Base-by-base conservation (phyloP, 2,329 filamentous ascomycete species). In the Nemania diffusa region DNA sequence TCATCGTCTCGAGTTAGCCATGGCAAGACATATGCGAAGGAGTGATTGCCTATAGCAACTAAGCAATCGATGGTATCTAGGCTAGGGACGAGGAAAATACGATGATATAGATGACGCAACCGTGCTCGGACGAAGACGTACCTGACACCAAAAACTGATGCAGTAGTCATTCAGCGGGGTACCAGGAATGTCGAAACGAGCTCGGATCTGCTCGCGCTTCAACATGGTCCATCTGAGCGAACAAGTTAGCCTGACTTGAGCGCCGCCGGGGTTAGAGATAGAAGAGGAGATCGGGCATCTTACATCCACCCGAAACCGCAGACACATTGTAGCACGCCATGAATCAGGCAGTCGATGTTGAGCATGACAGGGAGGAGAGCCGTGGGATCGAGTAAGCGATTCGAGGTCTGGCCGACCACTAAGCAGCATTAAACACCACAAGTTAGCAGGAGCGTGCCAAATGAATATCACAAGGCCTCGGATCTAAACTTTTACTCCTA, bases 131-230 rank as follows among this genome's bases (percentile, higher is more conserved):
- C n/a, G 1, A 20, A 52, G 15, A 57, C 61, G 6, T 50, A 69
- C 68, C 13, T 80, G 75, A 75, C 87, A 89, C 79, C 83, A 89
- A 76, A 79, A 87, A 15, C 82, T 78, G n/a, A 78, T 75, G 71
- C 83, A 84, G 78, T 82, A 89, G 74, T 89, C 87, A 37, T 76
- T 76, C 65, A 75, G 76, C 42, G 79, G 80, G 55, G 78, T 80
- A 40, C 87, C 86, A 52, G 84, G 76, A 73, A 89, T 87, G 70
- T 80, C 81, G 77, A 85, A 87, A 46, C 79, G 81, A 61, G 85
- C 78, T 56, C 87, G 84, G 70, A 88, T 84, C 72, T 87, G 82
- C 64, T 74, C 74, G 56, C 87, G 85, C 77, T 87, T 86, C 69
- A 86, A 78, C 80, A 85, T 84, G 69, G 83, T 79, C 71, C 80